A percentile compares a stretch with the other conserved stretches of the same genome.
Evolutionary conservation across 2,329 filamentous ascomycete species (phyloP).

Genomic region (Dichotomopilus funicola): DNA sequence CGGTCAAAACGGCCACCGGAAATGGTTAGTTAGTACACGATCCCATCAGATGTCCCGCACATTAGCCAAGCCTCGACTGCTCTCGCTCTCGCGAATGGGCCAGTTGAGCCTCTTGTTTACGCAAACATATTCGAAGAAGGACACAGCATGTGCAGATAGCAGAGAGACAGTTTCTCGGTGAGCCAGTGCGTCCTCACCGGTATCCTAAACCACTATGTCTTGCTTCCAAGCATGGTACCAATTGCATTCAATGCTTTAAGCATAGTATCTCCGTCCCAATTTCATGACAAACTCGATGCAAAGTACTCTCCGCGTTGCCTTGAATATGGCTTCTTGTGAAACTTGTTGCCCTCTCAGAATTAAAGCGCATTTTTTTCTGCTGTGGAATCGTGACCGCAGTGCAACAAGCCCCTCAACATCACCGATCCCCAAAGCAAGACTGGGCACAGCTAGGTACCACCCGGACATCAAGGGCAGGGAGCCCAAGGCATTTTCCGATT

Average conservation of each 20-base stretch:
- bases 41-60: no score
- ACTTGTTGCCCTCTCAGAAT: no score
- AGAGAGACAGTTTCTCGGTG: not conserved
- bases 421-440: constrained; percentile 2
- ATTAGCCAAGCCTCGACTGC: no score
- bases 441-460: not conserved
- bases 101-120: no score
- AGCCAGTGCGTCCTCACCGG: not conserved
- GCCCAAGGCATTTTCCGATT: not conserved
- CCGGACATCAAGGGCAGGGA: not conserved
- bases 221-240: no score
- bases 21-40: no score
- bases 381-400: not conserved
- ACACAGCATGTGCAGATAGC: not conserved
- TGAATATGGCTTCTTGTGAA: not conserved
- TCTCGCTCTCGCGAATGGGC: no score
- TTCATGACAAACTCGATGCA: no score
- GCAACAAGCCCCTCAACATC: not conserved
- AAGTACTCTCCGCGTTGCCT: not conserved
- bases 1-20: no score
- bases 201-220: not conserved
- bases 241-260: no score
- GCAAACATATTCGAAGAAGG: not conserved
- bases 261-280: no score
- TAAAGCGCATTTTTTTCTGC: no score